Evolutionary conservation across 1,139 yeast genomes (phyloP), one percentile per base, ranked within the genome.

Genomic region (Sugiyamaella paludigena): DNA sequence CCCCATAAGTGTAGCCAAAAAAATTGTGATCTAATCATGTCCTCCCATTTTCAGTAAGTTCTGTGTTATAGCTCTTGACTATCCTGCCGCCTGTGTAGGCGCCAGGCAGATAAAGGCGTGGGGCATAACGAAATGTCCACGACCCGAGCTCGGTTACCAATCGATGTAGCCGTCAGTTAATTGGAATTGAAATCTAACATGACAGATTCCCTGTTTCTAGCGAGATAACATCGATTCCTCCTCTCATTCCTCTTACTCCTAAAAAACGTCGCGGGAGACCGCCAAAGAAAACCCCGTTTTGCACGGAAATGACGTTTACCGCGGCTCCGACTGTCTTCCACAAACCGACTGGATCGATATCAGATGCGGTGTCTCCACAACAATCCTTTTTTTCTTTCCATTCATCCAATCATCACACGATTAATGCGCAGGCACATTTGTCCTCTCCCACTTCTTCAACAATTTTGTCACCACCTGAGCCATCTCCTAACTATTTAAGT

Each of bases 261-360:
- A 54, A 52, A 39, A 48, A 53, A 37, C 56, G 55, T 45, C 41
- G 63, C 36, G 63, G 63, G 32, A 41, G 63, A 27, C 62, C 62
- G 1, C 61, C 63, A 19, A 59, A 59, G 51, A 56, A 52, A 37
- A 40, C 56, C 10, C 63, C 60, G 8, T 58, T 59, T 37, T 61
- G 58, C 47, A 58, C 58, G n/a, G 60, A 57, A 44, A 54, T 53
- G 40, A 58, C 57, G 60, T 46, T 53, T 28, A 57, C 58, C 16
- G 51, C 57, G 15, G 60, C 62, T 7, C 53, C 51, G 19, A 55
- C 53, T 7, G 46, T 55, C 1, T 19, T 19, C 5, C 3, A 19
- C 24, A 43, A 31, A 31, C 41, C 47, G 24, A 36, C 47, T 31
- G 40, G 34, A 24, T 35, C 40, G 16, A 19, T 19, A 3, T 36